Evolutionary conservation across 306 rosid species (phyloP).

Genomic region (Luffa acutangula): DNA sequence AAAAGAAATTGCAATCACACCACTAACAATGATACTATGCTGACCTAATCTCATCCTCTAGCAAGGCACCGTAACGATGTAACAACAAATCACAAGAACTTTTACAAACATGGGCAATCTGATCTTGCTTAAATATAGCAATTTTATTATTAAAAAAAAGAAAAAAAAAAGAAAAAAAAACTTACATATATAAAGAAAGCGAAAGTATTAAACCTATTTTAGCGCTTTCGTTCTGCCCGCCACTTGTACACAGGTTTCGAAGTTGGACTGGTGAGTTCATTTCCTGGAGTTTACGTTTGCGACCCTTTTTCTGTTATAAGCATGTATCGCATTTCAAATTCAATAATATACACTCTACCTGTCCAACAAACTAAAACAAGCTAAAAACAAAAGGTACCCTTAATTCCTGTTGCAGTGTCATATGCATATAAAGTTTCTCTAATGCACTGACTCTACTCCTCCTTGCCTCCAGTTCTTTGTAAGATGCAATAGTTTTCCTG

Average conservation of each 20-base stretch:
- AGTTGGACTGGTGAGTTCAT: slow-evolving; percentile 55
- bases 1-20: background rate
- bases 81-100: background rate
- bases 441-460: slow-evolving; percentile 39
- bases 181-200: background rate
- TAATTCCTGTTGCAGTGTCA: slow-evolving; percentile 65
- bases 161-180: background rate
- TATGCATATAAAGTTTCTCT: slow-evolving; percentile 62
- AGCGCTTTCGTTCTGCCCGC: slow-evolving; percentile 70
- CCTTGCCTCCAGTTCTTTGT: slow-evolving; percentile 60
- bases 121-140: background rate
- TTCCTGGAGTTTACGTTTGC: slow-evolving; percentile 65
- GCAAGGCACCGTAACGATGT: background rate
- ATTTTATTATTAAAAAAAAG: background rate
- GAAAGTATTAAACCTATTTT: slow-evolving; percentile 7
- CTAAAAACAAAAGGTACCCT: slow-evolving; percentile 33
- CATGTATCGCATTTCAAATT: background rate
- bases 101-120: background rate
- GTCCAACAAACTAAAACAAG: background rate
- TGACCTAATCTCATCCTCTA: background rate
- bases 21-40: background rate
- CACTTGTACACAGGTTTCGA: slow-evolving; percentile 57
- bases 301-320: slow-evolving; percentile 38
- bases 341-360: background rate
- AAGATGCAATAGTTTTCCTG: slow-evolving; percentile 54